Conservation (phyloP, 192 early-diverging fungal species). For the Gaertneriomyces semiglobifer region DNA sequence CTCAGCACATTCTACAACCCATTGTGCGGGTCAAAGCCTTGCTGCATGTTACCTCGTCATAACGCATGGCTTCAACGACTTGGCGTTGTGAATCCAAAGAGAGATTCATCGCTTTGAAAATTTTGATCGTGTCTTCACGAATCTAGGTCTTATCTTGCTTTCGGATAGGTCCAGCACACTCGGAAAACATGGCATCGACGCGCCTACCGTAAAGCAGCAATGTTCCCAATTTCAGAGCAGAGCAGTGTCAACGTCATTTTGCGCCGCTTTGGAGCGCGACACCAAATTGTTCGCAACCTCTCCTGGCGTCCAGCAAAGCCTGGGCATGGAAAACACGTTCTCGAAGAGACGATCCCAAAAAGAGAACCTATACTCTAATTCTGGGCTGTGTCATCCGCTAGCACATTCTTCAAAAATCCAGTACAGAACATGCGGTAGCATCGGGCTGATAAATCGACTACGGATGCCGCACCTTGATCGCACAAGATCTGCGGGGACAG, state of each 20-base stretch:
- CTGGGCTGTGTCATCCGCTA: conserved; percentile 1
- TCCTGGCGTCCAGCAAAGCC: not conserved
- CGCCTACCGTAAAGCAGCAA: conserved; percentile 1
- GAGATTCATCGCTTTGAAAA: conserved; percentile 1
- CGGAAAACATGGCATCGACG: conserved; percentile 1
- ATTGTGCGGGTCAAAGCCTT: conserved; percentile 3
- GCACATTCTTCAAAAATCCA: conserved; percentile 4
- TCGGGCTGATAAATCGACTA: conserved; percentile 6
- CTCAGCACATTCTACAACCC: too few relatives aligned
- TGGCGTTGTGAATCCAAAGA: conserved; percentile 4
- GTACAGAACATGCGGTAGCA: conserved; percentile 6
- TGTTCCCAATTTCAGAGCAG: not conserved
- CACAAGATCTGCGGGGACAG: conserved; percentile 4
- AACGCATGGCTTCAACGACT: conserved; percentile 6
- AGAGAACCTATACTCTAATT: conserved; percentile 4
- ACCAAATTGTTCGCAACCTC: conserved; percentile 4
- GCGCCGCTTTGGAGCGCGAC: conserved; percentile 3
- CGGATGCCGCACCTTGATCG: conserved; percentile 5
- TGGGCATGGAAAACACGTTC: not conserved
- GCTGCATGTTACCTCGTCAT: conserved; percentile 5
- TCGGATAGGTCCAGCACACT: not conserved
- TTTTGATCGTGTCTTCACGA: conserved; percentile 6
- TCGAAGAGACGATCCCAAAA: conserved; percentile 6
- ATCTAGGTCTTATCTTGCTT: conserved; percentile 2
- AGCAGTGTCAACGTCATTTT: conserved; percentile 6